Conservation (phyloP, 2,329 filamentous ascomycete species). For the Pseudogymnoascus pannorum region DNA sequence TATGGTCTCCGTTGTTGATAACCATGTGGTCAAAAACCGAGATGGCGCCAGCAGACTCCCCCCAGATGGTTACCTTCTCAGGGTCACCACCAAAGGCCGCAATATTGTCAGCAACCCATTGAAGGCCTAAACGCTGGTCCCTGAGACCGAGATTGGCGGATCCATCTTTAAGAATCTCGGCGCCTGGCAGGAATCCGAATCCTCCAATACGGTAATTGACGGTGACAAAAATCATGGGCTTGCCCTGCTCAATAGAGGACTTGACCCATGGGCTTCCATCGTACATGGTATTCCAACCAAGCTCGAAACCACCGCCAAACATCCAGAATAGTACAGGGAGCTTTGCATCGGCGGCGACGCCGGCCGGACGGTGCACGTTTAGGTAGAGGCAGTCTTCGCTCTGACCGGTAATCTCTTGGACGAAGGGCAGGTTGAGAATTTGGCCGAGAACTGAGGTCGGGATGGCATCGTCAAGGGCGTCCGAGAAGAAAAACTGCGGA, state of each 20-base stretch:
- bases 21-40: conserved; percentile 71
- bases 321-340: conserved; percentile 66
- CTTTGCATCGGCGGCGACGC: conserved; percentile 45
- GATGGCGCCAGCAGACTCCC: conserved; percentile 60
- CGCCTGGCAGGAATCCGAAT: conserved; percentile 66
- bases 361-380: conserved; percentile 49
- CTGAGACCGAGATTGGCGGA: conserved; percentile 63
- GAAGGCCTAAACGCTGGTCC: conserved; percentile 63
- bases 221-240: conserved; percentile 66
- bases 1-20: conserved; percentile 64
- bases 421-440: conserved; percentile 48
- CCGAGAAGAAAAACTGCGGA: conserved; percentile 62
- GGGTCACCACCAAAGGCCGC: conserved; percentile 71
- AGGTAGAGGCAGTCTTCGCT: conserved; percentile 60
- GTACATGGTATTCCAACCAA: conserved; percentile 45
- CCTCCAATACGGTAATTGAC: conserved; percentile 72
- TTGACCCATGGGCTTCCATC: conserved; percentile 42
- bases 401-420: conserved; percentile 46
- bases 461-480: conserved; percentile 33
- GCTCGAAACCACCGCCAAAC: conserved; percentile 58
- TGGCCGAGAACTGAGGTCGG: conserved; percentile 36
- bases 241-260: conserved; percentile 39
- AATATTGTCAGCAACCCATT: conserved; percentile 76
- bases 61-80: conserved; percentile 72
- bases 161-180: conserved; percentile 60